Evolutionary conservation across 352 stramenopile species (phyloP).

Genomic region (Phytophthora ohioensis): DNA sequence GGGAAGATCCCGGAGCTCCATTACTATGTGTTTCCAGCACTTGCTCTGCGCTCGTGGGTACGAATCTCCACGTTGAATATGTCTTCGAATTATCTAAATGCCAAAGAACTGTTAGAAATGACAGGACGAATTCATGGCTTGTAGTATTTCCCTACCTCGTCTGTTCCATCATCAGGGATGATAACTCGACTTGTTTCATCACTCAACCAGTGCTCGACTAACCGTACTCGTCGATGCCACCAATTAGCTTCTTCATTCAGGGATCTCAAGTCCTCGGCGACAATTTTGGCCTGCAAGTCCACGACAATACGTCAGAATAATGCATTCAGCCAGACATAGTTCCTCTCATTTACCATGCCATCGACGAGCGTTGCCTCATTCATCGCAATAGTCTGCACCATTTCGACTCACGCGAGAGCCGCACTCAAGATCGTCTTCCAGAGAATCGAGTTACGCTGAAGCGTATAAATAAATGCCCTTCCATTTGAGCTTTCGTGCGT

Average conservation of each 20-base stretch:
- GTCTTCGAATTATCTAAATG: conserved; percentile 67
- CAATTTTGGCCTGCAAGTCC: conserved; percentile 49
- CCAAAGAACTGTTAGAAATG: neutral
- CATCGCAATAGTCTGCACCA: conserved; percentile 68
- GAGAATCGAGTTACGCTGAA: conserved; percentile 11
- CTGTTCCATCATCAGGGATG: conserved; percentile 74
- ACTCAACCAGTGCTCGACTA: conserved; percentile 79
- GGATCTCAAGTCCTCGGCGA: conserved; percentile 55
- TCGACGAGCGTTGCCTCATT: conserved; percentile 62
- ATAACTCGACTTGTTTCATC: conserved; percentile 62
- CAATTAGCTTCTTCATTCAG: conserved; percentile 57
- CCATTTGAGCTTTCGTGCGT: neutral
- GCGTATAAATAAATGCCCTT: conserved; percentile 36
- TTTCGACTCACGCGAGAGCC: conserved; percentile 13
- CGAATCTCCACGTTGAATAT: conserved; percentile 78
- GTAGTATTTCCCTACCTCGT: conserved; percentile 54
- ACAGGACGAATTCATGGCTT: neutral
- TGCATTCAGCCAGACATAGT: neutral
- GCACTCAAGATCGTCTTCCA: conserved; percentile 9
- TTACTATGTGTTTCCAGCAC: conserved; percentile 84
- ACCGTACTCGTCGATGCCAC: conserved; percentile 74
- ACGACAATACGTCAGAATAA: conserved; percentile 1
- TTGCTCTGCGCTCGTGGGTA: conserved; percentile 70
- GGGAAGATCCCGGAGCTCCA: conserved; percentile 77
- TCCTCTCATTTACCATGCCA: conserved; percentile 50